phyloP scores from a whole-genome alignment of 169 alveolate species.

The Cryptosporidium canis region DNA sequence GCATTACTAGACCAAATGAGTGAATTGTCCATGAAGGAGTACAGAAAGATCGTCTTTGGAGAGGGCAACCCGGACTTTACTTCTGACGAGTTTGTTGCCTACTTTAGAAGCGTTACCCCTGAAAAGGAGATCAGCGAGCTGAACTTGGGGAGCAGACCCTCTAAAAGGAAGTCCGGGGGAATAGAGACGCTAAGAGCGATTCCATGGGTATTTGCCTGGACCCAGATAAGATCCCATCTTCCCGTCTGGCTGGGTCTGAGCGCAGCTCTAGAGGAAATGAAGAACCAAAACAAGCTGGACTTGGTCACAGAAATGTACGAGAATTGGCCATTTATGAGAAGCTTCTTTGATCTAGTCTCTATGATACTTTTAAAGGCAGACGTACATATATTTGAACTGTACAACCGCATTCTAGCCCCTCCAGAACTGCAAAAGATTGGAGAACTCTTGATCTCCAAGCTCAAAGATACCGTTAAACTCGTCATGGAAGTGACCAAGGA shows the following conservation, averaged over 20 bases:
- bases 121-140: conserved; percentile 83
- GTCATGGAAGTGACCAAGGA: conserved; percentile 67
- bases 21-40: conserved; percentile 78
- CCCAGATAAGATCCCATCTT: conserved; percentile 83
- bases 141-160: conserved; percentile 85
- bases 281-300: conserved; percentile 51
- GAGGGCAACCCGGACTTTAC: conserved; percentile 82
- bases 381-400: conserved; percentile 74
- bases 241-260: conserved; percentile 87
- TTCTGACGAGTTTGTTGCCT: conserved; percentile 79
- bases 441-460: conserved; percentile 31
- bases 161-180: conserved; percentile 83
- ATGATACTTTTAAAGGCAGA: conserved; percentile 83
- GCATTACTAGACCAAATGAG: conserved; percentile 81
- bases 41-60: conserved; percentile 78
- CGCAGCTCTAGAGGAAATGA: conserved; percentile 74
- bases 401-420: conserved; percentile 50
- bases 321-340: conserved; percentile 85
- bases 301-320: conserved; percentile 79
- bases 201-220: conserved; percentile 91
- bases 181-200: conserved; percentile 86
- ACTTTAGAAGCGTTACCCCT: conserved; percentile 85
- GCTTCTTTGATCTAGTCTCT: conserved; percentile 83
- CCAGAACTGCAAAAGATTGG: conserved; percentile 41
- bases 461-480: conserved; percentile 47